Conservation (phyloP, 345 rosid species). For the Theobroma cacao region DNA sequence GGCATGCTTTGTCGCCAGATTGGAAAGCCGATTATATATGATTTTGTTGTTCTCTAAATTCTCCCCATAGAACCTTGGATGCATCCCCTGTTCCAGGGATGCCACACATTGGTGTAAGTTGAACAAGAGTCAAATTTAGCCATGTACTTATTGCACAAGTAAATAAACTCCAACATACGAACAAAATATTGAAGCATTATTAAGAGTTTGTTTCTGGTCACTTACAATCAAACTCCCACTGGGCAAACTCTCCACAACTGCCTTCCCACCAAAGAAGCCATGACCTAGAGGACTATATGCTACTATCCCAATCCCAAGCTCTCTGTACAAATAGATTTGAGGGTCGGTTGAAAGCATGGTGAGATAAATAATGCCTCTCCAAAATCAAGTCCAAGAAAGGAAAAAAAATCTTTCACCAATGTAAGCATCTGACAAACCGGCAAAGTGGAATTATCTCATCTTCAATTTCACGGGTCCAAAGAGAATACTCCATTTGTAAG, state of each 20-base stretch:
- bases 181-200: neutral
- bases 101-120: neutral
- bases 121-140: neutral
- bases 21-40: constrained; percentile 21
- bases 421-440: constrained; percentile 17
- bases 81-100: constrained; percentile 10
- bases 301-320: constrained; percentile 33
- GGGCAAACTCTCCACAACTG: constrained; percentile 28
- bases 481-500: constrained; percentile 38
- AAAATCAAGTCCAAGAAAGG: neutral
- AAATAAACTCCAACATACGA: neutral
- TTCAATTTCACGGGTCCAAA: constrained; percentile 38
- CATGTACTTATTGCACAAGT: neutral
- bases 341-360: neutral
- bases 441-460: constrained; percentile 41
- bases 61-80: constrained; percentile 39
- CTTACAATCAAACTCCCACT: constrained; percentile 19
- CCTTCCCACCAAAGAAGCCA: constrained; percentile 34
- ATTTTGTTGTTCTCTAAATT: constrained; percentile 44
- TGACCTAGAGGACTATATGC: constrained; percentile 34
- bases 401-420: neutral
- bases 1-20: constrained; percentile 30
- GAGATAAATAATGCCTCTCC: neutral
- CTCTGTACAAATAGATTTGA: constrained; percentile 2
- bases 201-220: neutral